A percentile compares a stretch with the other conserved stretches of the same genome.
Evolutionary conservation across 306 rosid species (phyloP).

Genomic region (Quercus bicolor): DNA sequence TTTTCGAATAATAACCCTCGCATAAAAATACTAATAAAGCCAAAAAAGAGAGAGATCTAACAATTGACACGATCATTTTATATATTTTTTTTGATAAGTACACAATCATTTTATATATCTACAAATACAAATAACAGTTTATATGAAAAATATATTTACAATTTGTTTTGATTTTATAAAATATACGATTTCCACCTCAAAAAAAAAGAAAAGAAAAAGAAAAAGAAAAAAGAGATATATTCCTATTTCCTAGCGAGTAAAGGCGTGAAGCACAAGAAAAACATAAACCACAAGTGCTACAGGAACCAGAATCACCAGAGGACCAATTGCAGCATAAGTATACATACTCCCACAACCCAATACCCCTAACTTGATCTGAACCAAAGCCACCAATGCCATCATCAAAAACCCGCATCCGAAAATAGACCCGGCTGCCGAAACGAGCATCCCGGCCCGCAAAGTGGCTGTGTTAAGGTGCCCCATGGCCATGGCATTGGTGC

Average conservation of each 20-base stretch:
- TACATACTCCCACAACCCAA: constrained; percentile 61
- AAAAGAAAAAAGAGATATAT: no score
- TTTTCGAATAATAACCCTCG: no score
- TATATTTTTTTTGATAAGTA: no score
- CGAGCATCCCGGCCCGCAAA: constrained; percentile 57
- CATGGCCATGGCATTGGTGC: constrained; percentile 3
- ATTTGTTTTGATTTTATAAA: no score
- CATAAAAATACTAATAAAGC: no score
- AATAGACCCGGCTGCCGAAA: constrained; percentile 71
- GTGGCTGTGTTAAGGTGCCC: constrained; percentile 42
- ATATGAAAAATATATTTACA: neutral
- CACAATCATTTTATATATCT: no score
- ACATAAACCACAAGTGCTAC: constrained; percentile 56
- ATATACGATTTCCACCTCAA: no score
- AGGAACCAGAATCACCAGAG: constrained; percentile 78
- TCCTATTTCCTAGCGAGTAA: constrained; percentile 41
- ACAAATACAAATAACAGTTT: no score
- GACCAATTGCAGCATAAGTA: constrained; percentile 57
- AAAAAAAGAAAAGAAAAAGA: no score
- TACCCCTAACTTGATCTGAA: constrained; percentile 71
- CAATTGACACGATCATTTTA: no score
- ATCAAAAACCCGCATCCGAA: constrained; percentile 80
- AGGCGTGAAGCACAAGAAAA: constrained; percentile 62
- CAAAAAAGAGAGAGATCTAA: no score
- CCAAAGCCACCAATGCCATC: constrained; percentile 71